Percentiles rank a stretch among this genome's conserved stretches.
Evolutionary conservation across 306 rosid genomes (phyloP).

Genomic region (Carpinus viminea): DNA sequence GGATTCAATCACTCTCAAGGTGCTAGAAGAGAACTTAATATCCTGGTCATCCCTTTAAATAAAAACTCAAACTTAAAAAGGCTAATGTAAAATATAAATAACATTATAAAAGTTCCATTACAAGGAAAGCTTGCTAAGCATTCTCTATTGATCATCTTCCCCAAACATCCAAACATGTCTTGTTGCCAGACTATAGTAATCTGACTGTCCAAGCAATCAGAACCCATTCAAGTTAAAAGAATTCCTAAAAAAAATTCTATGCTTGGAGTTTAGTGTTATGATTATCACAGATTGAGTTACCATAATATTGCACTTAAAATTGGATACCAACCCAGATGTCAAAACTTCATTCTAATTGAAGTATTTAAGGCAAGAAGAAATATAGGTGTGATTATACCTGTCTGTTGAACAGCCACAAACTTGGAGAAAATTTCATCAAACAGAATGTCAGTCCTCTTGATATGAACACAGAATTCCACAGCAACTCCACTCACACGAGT

Average conservation of each 20-base stretch:
- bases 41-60: conserved; percentile 11
- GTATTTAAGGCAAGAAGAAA: conserved; percentile 24
- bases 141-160: background rate
- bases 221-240: background rate
- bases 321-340: background rate
- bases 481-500: conserved; percentile 98
- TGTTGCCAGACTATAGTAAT: background rate
- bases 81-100: background rate
- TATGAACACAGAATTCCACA: conserved; percentile 96
- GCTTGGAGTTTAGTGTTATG: background rate
- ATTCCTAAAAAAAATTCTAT: background rate
- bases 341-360: conserved; percentile 8
- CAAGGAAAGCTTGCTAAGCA: background rate
- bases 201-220: background rate
- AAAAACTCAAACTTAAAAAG: background rate
- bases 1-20: conserved; percentile 13
- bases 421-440: conserved; percentile 91
- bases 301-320: background rate
- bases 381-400: conserved; percentile 52
- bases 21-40: conserved; percentile 15
- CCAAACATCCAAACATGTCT: background rate
- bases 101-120: background rate
- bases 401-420: conserved; percentile 72
- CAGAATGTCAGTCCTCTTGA: conserved; percentile 88
- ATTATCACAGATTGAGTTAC: background rate